Percentiles rank a stretch among this genome's conserved stretches.
Evolutionary conservation across 208 protist genomes (phyloP).

Genomic region (Spongospora subterranea): DNA sequence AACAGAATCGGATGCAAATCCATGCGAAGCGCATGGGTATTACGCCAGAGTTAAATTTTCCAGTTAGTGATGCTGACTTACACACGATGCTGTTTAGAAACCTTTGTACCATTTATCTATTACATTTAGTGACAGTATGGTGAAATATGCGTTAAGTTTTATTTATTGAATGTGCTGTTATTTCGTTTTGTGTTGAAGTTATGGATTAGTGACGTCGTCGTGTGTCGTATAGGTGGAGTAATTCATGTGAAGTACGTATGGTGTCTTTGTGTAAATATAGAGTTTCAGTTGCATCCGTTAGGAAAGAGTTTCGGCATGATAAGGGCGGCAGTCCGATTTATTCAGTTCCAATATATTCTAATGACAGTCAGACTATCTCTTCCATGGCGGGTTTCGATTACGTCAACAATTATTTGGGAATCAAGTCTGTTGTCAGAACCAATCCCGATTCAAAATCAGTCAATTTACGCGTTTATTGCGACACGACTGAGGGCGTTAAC

Average conservation of each 20-base stretch:
- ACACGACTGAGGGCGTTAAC: background rate
- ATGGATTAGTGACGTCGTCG: no score
- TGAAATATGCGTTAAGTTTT: no score
- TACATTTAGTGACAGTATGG: no score
- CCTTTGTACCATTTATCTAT: no score
- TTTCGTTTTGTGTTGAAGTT: no score
- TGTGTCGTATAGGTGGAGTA: no score
- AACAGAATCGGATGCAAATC: background rate
- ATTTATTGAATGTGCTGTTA: no score
- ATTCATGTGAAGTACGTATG: no score
- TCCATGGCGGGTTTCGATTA: background rate
- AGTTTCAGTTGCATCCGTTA: background rate
- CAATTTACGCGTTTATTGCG: conserved; percentile 32
- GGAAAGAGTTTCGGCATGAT: conserved; percentile 46
- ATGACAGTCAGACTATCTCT: background rate
- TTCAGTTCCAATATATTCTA: background rate
- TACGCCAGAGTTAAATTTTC: background rate
- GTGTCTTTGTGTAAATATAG: no score
- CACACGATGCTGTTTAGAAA: no score
- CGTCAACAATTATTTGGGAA: background rate
- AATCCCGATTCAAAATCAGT: conserved; percentile 25
- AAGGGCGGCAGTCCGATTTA: background rate
- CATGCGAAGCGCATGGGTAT: conserved; percentile 31
- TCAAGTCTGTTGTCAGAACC: conserved; percentile 38
- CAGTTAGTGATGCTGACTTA: no score